Conservation (phyloP, 164 flowering plant genomes). For the Piper longum region DNA sequence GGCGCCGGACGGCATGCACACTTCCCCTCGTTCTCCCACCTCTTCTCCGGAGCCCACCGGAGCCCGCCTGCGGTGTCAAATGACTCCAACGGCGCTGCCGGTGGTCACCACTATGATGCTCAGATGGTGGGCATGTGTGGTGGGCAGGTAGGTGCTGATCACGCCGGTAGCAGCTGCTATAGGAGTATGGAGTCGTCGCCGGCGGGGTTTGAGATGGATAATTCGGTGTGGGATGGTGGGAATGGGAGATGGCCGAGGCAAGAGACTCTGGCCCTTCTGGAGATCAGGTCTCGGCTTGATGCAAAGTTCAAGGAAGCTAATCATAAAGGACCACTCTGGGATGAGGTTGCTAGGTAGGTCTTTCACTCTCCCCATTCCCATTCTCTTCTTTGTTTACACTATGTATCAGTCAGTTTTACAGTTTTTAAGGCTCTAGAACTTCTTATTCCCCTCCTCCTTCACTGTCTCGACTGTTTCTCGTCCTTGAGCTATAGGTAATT, state of each 20-base stretch:
- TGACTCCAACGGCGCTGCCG: slow-evolving; percentile 1
- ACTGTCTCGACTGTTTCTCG: no score
- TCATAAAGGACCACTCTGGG: slow-evolving; percentile 96
- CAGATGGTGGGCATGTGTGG: slow-evolving; percentile 30
- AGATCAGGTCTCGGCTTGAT: slow-evolving; percentile 86
- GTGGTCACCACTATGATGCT: slow-evolving; percentile 17
- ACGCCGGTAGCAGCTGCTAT: slow-evolving; percentile 2
- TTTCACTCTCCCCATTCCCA: neutral
- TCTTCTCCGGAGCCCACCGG: slow-evolving; percentile 18
- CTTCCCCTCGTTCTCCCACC: slow-evolving; percentile 19
- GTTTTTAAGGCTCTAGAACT: neutral
- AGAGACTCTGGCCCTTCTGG: slow-evolving; percentile 86
- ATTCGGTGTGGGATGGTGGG: slow-evolving; percentile 29
- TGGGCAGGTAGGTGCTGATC: slow-evolving; percentile 2
- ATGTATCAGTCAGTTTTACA: neutral
- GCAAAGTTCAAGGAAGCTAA: slow-evolving; percentile 83
- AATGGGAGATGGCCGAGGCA: slow-evolving; percentile 91
- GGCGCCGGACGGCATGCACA: slow-evolving; percentile 13
- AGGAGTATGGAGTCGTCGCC: slow-evolving; percentile 17
- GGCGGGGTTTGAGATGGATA: slow-evolving; percentile 27
- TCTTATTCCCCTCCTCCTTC: neutral
- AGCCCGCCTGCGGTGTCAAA: neutral
- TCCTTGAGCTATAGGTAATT: no score
- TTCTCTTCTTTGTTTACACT: neutral
- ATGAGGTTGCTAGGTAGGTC: slow-evolving; percentile 81